Percentiles rank a stretch among this genome's conserved stretches.
These are phyloP conservation scores for Penicillium maclennaniae DNA, from an alignment of 495 filamentous ascomycete genomes.

Conservation along the genomic window DNA sequence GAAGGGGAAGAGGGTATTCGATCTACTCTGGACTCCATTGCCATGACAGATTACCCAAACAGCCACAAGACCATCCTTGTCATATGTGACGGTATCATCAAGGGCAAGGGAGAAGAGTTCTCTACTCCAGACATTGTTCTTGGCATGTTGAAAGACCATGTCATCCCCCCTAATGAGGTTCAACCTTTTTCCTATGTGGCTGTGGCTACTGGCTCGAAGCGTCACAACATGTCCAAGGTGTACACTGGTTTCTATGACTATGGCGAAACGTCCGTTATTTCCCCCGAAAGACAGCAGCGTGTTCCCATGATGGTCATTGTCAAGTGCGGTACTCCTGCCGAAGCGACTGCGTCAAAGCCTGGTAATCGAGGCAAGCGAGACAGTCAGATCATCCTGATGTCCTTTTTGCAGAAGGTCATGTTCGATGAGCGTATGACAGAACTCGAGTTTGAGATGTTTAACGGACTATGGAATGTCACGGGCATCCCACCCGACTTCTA, in stretches of 20 bases:
- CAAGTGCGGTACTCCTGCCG: slow-evolving; percentile 91
- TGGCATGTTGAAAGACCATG: slow-evolving; percentile 91
- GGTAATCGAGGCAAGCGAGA: slow-evolving; percentile 98
- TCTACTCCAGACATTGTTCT: slow-evolving; percentile 89
- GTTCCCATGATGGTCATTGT: slow-evolving; percentile 99
- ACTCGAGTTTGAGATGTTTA: slow-evolving; percentile 99
- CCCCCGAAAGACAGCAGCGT: slow-evolving; percentile 85
- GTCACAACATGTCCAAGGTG: slow-evolving; percentile 99
- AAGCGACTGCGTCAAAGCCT: slow-evolving; percentile 74
- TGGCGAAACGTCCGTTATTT: slow-evolving; percentile 72
- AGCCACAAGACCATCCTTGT: slow-evolving; percentile 96
- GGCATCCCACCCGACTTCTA: slow-evolving; percentile 98
- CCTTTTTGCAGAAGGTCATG: slow-evolving; percentile 99
- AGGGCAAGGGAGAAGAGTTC: slow-evolving; percentile 83
- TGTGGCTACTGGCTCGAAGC: slow-evolving; percentile 91
- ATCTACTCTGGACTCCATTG: slow-evolving; percentile 92
- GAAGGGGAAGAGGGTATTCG: slow-evolving; percentile 91
- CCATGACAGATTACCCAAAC: slow-evolving; percentile 97
- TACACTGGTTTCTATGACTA: slow-evolving; percentile 99
- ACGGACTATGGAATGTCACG: slow-evolving; percentile 96
- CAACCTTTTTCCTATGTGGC: slow-evolving; percentile 92
- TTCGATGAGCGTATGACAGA: slow-evolving; percentile 99
- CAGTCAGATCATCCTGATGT: slow-evolving; percentile 98
- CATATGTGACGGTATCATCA: slow-evolving; percentile 97
- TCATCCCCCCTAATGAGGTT: slow-evolving; percentile 73